Evolutionary conservation across 2,329 filamentous ascomycete species (phyloP).

Genomic region (Scopulariopsis brevicaulis): DNA sequence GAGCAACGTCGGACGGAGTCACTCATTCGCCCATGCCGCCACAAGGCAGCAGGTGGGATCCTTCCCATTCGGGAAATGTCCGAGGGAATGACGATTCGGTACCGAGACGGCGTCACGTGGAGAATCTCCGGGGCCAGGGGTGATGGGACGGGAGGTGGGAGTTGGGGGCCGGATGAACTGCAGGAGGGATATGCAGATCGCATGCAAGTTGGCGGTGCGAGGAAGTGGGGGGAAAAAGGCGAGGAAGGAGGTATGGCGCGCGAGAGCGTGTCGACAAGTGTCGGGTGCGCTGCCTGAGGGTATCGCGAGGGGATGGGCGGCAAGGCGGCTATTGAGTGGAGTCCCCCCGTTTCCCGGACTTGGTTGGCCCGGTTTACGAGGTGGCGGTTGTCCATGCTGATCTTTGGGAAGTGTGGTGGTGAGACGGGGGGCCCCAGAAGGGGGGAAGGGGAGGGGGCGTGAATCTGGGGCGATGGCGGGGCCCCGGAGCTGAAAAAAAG

Average conservation of each 20-base stretch:
- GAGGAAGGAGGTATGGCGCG: too few relatives aligned
- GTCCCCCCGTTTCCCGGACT: not conserved
- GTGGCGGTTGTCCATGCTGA: not conserved
- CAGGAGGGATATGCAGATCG: too few relatives aligned
- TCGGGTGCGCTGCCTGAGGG: not conserved
- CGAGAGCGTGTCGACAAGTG: not conserved
- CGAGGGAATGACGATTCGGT: not conserved
- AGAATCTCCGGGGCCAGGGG: too few relatives aligned
- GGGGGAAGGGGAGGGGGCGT: not conserved
- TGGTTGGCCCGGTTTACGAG: not conserved
- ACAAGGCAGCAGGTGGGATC: not conserved
- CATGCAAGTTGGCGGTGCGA: too few relatives aligned
- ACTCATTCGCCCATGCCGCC: not conserved
- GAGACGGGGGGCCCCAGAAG: not conserved
- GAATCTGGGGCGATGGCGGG: not conserved
- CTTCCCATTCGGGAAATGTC: not conserved
- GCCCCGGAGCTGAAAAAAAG: not conserved
- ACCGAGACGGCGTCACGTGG: not conserved
- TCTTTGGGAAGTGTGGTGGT: not conserved
- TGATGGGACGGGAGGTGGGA: too few relatives aligned
- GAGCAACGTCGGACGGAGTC: not conserved
- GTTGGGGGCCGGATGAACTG: too few relatives aligned
- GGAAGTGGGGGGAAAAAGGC: too few relatives aligned
- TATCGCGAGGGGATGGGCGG: not conserved
- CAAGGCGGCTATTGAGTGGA: not conserved